Evolutionary conservation across 345 rosid species (phyloP), one percentile per base, ranked within the genome.

Genomic region (Camelina hispida): DNA sequence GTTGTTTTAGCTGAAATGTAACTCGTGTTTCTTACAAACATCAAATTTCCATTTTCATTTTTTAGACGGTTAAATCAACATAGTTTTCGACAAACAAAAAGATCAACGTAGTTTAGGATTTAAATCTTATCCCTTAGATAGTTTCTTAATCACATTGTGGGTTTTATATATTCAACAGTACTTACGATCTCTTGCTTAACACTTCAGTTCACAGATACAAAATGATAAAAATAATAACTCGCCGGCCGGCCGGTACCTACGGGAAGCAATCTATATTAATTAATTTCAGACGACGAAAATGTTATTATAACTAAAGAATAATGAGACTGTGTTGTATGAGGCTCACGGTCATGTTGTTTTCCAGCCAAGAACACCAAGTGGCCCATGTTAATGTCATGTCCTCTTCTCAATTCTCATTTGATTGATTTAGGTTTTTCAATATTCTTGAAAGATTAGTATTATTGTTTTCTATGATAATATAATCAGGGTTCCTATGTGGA

Each of bases 281-380:
- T 9, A 44, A 58, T 44, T 10, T 32, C 5, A 18, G 57, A 55
- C 30, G 66, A 69, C 35, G 9, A 69, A 10, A 57, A 48, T 56
- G 6, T 37, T 60, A 51, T 28, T 28, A 34, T 71, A 1, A 20
- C 15, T 9, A 32, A 44, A 56, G 28, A 71, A 20, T 43, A n/a
- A 38, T 38, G 42, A 38, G 42, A 43, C n/a, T 14, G 7, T 61
- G 14, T 71, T 61, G 10, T 37, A 72, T 9, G 44, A 32, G 62
- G 32, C 76, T 72, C 63, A 54, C 2, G 54, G 62, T 28, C 76
- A 72, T 62, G 69, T 72, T 71, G 59, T 59, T 71, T 59, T 60
- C 67, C 75, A 71, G 75, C 75, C 25, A 60, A 71, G 59, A 58
- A 22, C 48, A 35, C 38, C 75, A 9, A 69, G 18, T 35, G 38